Conservation (phyloP, 2,329 filamentous ascomycete species). For the Mycocentrospora acerina region DNA sequence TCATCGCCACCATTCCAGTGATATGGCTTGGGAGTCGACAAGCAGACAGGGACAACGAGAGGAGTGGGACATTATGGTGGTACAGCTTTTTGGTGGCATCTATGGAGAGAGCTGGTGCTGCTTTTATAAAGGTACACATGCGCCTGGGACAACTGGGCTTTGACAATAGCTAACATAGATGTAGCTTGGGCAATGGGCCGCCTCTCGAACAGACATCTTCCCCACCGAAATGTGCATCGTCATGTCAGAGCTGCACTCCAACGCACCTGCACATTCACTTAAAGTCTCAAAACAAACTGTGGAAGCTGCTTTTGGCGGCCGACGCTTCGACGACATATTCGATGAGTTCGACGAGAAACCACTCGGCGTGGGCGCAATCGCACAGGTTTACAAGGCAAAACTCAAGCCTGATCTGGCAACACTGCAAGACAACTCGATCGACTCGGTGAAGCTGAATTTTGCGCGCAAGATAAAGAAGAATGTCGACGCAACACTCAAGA, state of each 20-base stretch:
- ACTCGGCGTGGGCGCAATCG: slow-evolving; percentile 91
- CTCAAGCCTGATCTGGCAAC: slow-evolving; percentile 75
- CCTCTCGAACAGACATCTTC: slow-evolving; percentile 94
- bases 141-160: neutral
- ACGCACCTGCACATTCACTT: slow-evolving; percentile 89
- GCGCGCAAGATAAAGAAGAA: slow-evolving; percentile 73
- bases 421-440: slow-evolving; percentile 59
- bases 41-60: slow-evolving; percentile 68
- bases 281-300: slow-evolving; percentile 77
- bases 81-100: slow-evolving; percentile 81
- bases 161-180: slow-evolving; percentile 15
- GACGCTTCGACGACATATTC: slow-evolving; percentile 86
- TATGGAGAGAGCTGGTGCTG: slow-evolving; percentile 92
- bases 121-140: slow-evolving; percentile 85
- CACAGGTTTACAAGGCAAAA: slow-evolving; percentile 96
- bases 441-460: slow-evolving; percentile 57
- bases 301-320: slow-evolving; percentile 75
- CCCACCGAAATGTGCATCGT: slow-evolving; percentile 86
- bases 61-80: slow-evolving; percentile 88
- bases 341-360: slow-evolving; percentile 91
- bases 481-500: slow-evolving; percentile 84
- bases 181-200: slow-evolving; percentile 95
- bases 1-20: slow-evolving; percentile 74
- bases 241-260: slow-evolving; percentile 93
- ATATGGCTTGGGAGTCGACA: slow-evolving; percentile 75